A percentile compares a stretch with the other conserved stretches of the same genome.
These are phyloP conservation scores for Prunus armeniaca DNA, from an alignment of 306 rosid genomes.

Conservation along the genomic window DNA sequence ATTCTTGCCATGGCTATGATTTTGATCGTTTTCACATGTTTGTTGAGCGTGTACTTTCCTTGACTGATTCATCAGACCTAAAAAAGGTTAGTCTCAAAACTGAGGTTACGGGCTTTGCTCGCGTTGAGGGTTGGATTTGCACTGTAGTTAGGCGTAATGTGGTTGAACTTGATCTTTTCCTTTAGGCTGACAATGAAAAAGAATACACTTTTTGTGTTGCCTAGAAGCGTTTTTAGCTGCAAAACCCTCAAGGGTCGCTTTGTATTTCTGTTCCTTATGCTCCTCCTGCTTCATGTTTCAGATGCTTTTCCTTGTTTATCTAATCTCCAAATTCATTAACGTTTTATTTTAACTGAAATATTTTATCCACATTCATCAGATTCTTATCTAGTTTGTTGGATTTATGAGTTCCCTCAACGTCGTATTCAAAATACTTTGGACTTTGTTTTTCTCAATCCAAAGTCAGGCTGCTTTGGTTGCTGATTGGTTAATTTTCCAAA, in stretches of 20 bases:
- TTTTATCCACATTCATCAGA: too few relatives aligned
- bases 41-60: slow-evolving; percentile 2
- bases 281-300: too few relatives aligned
- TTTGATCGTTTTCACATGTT: background rate
- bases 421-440: too few relatives aligned
- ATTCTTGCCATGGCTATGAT: background rate
- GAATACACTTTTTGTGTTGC: background rate
- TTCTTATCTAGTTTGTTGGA: too few relatives aligned
- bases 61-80: background rate
- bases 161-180: background rate
- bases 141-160: background rate
- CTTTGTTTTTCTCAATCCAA: too few relatives aligned
- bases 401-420: too few relatives aligned
- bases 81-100: background rate
- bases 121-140: background rate
- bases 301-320: background rate
- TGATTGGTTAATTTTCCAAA: too few relatives aligned
- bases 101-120: background rate
- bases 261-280: too few relatives aligned
- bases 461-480: too few relatives aligned
- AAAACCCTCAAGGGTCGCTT: background rate
- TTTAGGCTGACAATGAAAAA: too few relatives aligned
- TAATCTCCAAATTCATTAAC: too few relatives aligned
- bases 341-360: too few relatives aligned
- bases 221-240: background rate